Conservation (phyloP, 2,329 filamentous ascomycete genomes). For the Cordyceps fumosorosea region DNA sequence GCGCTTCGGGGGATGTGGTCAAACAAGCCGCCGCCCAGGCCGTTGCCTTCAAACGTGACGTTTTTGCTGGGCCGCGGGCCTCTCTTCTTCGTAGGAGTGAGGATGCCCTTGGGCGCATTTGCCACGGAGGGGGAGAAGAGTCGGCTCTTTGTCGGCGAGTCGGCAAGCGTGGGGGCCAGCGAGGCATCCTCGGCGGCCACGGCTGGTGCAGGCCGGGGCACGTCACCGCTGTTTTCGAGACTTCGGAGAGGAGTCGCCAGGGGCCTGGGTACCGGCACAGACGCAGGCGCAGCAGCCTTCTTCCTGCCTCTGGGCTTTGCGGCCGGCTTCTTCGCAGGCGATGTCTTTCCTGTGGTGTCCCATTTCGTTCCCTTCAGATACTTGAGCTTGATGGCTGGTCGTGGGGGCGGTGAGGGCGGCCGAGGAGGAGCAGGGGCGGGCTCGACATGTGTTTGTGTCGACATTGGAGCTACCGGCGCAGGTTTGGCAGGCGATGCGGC, state of each 20-base stretch:
- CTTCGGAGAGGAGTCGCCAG: background rate
- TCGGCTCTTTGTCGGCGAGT: constrained; percentile 12
- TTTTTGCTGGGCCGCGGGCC: constrained; percentile 40
- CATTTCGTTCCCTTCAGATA: constrained; percentile 32
- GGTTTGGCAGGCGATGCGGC: background rate
- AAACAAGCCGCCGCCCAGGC: constrained; percentile 38
- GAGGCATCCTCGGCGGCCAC: background rate
- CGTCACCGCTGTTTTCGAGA: constrained; percentile 1
- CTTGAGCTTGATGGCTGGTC: constrained; percentile 31
- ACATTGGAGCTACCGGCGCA: constrained; percentile 3
- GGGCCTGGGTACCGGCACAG: background rate
- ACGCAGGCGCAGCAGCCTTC: background rate
- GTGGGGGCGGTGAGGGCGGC: constrained; percentile 6
- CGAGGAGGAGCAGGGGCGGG: constrained; percentile 12
- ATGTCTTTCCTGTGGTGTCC: constrained; percentile 25
- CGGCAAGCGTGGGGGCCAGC: background rate
- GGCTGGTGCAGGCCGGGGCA: constrained; percentile 1
- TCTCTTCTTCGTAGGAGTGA: constrained; percentile 46
- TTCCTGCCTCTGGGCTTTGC: constrained; percentile 11
- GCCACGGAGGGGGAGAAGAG: constrained; percentile 5
- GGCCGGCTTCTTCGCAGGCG: constrained; percentile 14
- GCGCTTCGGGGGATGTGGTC: constrained; percentile 42
- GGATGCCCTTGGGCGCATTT: constrained; percentile 44
- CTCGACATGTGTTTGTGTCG: background rate
- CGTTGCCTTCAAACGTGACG: constrained; percentile 45